A percentile compares a stretch with the other conserved stretches of the same genome.
phyloP scores from a whole-genome alignment of 78 protist species.

The Pirum gemmata region DNA sequence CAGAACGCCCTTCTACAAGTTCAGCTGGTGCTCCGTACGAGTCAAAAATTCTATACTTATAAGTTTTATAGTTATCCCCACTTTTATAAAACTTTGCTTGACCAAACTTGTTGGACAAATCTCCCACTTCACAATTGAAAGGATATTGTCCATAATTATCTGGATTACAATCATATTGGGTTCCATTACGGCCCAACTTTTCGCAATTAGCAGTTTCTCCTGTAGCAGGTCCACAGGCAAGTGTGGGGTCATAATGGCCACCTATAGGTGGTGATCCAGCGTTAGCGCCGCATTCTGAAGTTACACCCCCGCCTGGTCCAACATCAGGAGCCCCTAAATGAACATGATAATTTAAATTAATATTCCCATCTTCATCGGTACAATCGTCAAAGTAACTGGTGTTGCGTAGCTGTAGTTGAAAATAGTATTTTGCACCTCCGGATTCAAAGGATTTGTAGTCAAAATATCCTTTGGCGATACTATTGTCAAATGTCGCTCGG shows the following conservation, averaged over 20 bases:
- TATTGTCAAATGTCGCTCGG: too few species aligned
- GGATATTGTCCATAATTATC: background rate
- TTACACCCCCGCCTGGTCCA: background rate
- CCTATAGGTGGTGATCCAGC: conserved; percentile 30
- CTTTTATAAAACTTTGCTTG: background rate
- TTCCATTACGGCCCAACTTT: background rate
- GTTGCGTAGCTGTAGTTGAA: too few species aligned
- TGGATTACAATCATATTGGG: conserved; percentile 7
- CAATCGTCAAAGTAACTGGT: background rate
- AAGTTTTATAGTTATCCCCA: background rate
- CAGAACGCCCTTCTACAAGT: background rate
- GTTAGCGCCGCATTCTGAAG: conserved; percentile 3
- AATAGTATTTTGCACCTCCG: too few species aligned
- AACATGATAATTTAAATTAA: conserved; percentile 15
- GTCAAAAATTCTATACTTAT: background rate
- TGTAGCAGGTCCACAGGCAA: conserved; percentile 34
- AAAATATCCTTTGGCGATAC: too few species aligned
- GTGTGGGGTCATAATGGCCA: conserved; percentile 41
- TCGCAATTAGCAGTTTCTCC: background rate
- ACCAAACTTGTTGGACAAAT: background rate
- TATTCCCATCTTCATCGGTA: background rate
- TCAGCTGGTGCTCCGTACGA: conserved; percentile 14
- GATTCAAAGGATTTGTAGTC: too few species aligned
- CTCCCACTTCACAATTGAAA: conserved; percentile 15
- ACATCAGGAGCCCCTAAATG: conserved; percentile 25